Evolutionary conservation across 495 filamentous ascomycete genomes (phyloP).

Genomic region (Staphylotrichum tortipilum): DNA sequence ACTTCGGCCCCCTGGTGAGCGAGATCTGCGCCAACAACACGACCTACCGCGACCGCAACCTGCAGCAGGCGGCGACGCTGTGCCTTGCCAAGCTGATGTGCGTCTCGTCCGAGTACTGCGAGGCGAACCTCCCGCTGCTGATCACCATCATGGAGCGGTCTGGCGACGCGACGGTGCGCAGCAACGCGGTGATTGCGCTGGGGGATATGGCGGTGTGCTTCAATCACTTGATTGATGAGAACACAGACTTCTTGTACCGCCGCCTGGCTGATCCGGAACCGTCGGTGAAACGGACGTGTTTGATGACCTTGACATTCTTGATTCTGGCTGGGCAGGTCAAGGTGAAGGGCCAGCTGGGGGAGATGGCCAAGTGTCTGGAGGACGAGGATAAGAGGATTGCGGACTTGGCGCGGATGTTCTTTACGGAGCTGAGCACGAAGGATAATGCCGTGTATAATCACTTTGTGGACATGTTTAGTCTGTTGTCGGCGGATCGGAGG

Average conservation of each 20-base stretch:
- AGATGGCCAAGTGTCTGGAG: conserved; percentile 98
- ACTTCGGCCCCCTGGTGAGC: conserved; percentile 81
- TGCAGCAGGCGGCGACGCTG: conserved; percentile 90
- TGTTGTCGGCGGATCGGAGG: conserved; percentile 71
- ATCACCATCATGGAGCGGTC: conserved; percentile 97
- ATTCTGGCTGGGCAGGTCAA: conserved; percentile 98
- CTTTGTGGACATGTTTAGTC: conserved; percentile 97
- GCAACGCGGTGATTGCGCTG: conserved; percentile 92
- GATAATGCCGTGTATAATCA: conserved; percentile 99
- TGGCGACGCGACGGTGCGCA: conserved; percentile 77
- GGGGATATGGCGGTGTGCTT: conserved; percentile 99
- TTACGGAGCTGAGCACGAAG: conserved; percentile 91
- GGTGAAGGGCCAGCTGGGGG: conserved; percentile 97
- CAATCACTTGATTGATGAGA: conserved; percentile 98
- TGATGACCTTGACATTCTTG: conserved; percentile 97
- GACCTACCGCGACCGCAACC: conserved; percentile 70
- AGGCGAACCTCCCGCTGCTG: conserved; percentile 82
- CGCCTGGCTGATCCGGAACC: conserved; percentile 80
- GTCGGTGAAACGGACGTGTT: conserved; percentile 90
- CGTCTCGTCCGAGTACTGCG: conserved; percentile 89
- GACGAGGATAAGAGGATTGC: conserved; percentile 88
- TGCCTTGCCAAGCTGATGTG: conserved; percentile 99
- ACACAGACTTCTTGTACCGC: conserved; percentile 95
- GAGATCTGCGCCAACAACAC: conserved; percentile 95
- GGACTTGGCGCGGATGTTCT: conserved; percentile 96